phyloP scores from a whole-genome alignment of 148 eudicot species.

The Rhododendron simsii region DNA sequence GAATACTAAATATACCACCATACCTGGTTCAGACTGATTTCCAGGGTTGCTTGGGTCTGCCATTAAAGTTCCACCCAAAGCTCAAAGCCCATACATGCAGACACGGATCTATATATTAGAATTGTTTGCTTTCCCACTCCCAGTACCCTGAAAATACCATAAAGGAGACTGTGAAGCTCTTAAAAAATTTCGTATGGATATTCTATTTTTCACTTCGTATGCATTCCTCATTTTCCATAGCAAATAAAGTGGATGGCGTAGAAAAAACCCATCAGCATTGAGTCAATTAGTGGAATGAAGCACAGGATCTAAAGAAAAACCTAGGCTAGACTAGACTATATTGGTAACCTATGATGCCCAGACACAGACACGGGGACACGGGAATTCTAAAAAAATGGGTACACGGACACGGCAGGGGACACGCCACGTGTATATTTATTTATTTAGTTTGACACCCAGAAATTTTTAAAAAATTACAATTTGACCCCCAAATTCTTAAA shows the following conservation, averaged over 20 bases:
- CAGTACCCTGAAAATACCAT: neutral
- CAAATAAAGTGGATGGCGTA: no score
- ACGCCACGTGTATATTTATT: no score
- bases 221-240: neutral
- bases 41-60: constrained; percentile 16
- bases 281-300: neutral
- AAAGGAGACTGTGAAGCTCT: neutral
- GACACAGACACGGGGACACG: no score
- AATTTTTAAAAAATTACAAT: no score
- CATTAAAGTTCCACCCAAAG: neutral
- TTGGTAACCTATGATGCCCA: neutral
- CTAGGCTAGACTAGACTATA: neutral
- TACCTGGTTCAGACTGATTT: constrained; percentile 30
- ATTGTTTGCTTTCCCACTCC: neutral
- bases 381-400: no score
- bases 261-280: neutral
- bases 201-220: no score
- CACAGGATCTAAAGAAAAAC: neutral
- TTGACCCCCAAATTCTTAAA: no score
- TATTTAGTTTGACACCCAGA: no score
- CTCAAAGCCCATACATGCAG: neutral
- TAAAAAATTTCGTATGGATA: neutral
- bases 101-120: neutral
- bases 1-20: neutral
- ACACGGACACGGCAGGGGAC: no score